Conservation (phyloP, 208 protist species). For the Crithidia acanthocephali region DNA sequence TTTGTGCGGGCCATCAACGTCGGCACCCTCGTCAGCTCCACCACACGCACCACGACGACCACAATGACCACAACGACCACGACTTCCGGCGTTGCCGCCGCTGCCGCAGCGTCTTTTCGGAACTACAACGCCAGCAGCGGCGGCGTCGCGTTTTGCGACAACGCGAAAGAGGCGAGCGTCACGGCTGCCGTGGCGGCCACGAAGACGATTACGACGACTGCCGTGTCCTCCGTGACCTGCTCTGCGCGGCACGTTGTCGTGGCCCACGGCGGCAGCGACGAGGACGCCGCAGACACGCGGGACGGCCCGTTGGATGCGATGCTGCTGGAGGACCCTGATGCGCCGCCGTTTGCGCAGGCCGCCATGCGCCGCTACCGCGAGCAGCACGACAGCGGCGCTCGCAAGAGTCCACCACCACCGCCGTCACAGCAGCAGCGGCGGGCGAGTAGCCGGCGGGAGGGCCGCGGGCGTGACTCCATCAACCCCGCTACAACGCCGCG, state of each 20-base stretch:
- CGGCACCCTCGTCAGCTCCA: not conserved
- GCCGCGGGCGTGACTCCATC: not conserved
- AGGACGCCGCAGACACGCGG: not conserved
- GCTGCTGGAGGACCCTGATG: constrained; percentile 31
- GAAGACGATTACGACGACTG: constrained; percentile 17
- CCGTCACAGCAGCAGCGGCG: not conserved
- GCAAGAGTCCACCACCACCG: not conserved
- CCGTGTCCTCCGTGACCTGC: constrained; percentile 8
- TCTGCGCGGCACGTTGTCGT: constrained; percentile 1
- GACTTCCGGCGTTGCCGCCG: not conserved
- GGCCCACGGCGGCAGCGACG: not conserved
- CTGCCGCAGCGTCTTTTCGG: not conserved
- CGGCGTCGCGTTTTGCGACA: too few relatives aligned
- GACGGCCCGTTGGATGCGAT: constrained; percentile 6
- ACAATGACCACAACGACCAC: constrained; percentile 3
- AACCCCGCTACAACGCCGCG: not conserved
- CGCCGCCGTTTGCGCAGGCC: constrained; percentile 26
- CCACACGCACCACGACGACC: constrained; percentile 10
- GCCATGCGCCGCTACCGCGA: constrained; percentile 11
- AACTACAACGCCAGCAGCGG: too few relatives aligned
- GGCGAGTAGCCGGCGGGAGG: not conserved
- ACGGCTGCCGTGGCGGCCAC: not conserved
- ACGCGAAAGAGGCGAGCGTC: not conserved
- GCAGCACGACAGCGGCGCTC: not conserved
- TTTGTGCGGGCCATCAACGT: not conserved